Evolutionary conservation across 441 rosid genomes (phyloP), one percentile per base, ranked within the genome.

Genomic region (Erysimum cheiri): DNA sequence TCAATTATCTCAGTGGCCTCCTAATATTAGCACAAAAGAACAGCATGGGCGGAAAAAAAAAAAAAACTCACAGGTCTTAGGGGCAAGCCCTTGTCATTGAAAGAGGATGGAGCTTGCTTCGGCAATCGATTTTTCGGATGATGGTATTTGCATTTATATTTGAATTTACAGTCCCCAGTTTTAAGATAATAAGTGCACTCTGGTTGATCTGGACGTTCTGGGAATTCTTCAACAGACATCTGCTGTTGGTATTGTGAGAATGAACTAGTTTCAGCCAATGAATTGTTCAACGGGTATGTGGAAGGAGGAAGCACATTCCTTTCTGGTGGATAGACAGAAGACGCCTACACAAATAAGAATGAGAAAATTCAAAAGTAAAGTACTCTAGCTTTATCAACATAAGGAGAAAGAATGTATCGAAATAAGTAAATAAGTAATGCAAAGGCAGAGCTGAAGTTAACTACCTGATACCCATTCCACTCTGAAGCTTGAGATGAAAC

Each of bases 21-120:
- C 48, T 59, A 39, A 39, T 40, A 39, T 6, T 3, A 65, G 52
- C 47, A 66, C 4, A 53, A 19, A 61, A 24, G 64, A 69, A 62
- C 17, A 53, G n/a, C 4, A 40, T 48, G 39, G 31, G 5, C 0
- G 10, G 70, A 52, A 52, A 43, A 52, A n/a, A 47, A 72, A 47
- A 86, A n/a, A n/a, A n/a, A n/a, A n/a, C 96, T 91, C 81, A 96
- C 99, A 81, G 98, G 98, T 84, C 99, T 88, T 73, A 93, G 56
- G 31, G 98, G 99, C 69, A 93, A 88, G 76, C 98, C 98, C 82
- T 88, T 91, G 81, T 93, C 91, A 58, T 89, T 93, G 58, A 93
- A 82, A 55, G 81, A 31, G 60, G 83, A 85, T 28, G 87, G 84
- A 26, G 91, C 61, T 31, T 86, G 69, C 74, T 78, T 87, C 0